phyloP scores from a whole-genome alignment of 441 rosid genomes.

The Pelargonium cotyledonis region DNA sequence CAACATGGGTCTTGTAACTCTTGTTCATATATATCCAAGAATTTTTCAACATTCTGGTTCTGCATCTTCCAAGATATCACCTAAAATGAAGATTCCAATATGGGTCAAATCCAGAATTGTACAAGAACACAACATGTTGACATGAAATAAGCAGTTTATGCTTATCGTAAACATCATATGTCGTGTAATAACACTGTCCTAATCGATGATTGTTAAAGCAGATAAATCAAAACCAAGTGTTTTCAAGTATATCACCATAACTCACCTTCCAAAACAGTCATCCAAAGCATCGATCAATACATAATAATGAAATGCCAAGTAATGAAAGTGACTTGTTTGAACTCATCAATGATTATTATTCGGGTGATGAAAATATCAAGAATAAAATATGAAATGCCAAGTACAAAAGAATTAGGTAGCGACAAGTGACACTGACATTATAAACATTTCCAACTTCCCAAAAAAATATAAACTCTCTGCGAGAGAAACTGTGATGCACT shows the following conservation, averaged over 20 bases:
- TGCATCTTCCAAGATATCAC: background rate
- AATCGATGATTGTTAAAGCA: background rate
- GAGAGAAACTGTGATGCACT: slow-evolving; percentile 30
- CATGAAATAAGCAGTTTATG: background rate
- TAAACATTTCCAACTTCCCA: slow-evolving; percentile 17
- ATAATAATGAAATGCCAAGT: no score
- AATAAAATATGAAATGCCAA: slow-evolving; percentile 1
- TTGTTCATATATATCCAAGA: background rate
- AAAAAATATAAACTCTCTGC: slow-evolving; percentile 10
- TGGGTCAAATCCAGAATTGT: background rate
- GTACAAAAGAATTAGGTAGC: background rate
- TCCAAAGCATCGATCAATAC: background rate
- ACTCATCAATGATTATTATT: background rate
- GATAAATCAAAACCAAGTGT: background rate
- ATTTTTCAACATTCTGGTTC: slow-evolving; percentile 12
- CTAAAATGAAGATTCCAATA: slow-evolving; percentile 8
- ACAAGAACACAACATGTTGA: background rate
- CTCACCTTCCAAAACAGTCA: background rate
- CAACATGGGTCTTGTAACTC: background rate
- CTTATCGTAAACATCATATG: background rate
- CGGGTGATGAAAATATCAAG: background rate
- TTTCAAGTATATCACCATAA: background rate
- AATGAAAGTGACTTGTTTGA: background rate
- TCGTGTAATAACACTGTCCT: background rate
- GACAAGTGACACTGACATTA: background rate